Evolutionary conservation across 345 rosid genomes (phyloP), one percentile per base, ranked within the genome.

Genomic region (Eucalyptus sp.): DNA sequence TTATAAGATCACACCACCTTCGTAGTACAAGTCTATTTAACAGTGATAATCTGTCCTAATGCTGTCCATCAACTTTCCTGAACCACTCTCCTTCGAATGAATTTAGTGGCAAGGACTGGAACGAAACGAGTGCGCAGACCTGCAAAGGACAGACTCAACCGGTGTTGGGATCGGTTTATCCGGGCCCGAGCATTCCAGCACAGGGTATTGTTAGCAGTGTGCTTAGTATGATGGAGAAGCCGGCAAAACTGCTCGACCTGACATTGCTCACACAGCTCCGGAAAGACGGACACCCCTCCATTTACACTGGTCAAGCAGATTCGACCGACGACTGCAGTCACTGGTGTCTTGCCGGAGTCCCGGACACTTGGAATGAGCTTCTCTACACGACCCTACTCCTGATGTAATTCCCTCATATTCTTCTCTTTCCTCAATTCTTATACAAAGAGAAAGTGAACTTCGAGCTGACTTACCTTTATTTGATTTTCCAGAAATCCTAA

Each of bases 281-380:
- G 31, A 96, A 92, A 89, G 99, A 96, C 4, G 94, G 95, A 8
- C 97, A 96, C 85, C 96, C 97, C 50, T 94, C 97, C 0, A 80
- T 90, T 49, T 97, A 93, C 15, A 81, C 94, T 7, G 93, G 93
- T 68, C 16, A 56, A 6, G 94, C 92, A 58, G 14, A 9, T 11
- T 31, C 50, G 5, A 66, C 89, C 0, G 48, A 62, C 3, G 97
- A 97, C 86, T 97, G 98, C 89, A 94, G 97, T 90, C 99, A 97
- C 86, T 97, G 98, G 99, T 95, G 99, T 87, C 93, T 96, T 6
- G 93, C 97, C 4, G 98, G 99, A 52, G 93, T 93, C 90, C 99
- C 96, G 2, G 97, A 96, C 89, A 88, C 93, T 10, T 96, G 97
- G 98, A 96, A 96, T 89, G 94, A 95, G 88, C 93, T 96, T 22